Conservation (phyloP, 768 basidiomycete species). For the Suillus alpinus region DNA sequence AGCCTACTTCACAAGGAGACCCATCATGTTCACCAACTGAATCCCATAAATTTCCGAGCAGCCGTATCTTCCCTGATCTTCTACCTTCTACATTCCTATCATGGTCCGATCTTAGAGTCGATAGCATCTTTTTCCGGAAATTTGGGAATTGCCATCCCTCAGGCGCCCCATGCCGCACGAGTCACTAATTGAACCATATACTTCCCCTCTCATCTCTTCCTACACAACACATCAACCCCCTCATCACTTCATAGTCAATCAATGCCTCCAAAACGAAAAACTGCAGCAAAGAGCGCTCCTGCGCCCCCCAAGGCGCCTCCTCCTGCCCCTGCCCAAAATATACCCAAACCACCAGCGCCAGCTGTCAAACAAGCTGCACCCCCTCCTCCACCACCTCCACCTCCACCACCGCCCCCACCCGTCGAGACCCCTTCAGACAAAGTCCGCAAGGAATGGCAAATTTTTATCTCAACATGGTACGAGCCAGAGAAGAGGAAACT, state of each 20-base stretch:
- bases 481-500: conserved; percentile 28
- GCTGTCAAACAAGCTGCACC: conserved; percentile 12
- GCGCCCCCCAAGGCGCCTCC: conserved; percentile 12
- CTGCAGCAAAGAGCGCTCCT: conserved; percentile 15
- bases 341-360: conserved; percentile 9
- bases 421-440: conserved; percentile 19
- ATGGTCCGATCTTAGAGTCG: conserved; percentile 28
- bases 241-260: not conserved
- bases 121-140: conserved; percentile 26
- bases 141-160: conserved; percentile 12
- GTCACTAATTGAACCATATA: conserved; percentile 21
- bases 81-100: conserved; percentile 26
- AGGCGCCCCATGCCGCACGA: conserved; percentile 28
- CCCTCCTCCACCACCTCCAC: conserved; percentile 6
- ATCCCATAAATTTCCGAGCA: not conserved
- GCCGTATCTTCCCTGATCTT: conserved; percentile 22
- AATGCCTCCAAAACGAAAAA: conserved; percentile 32
- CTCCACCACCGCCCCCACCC: conserved; percentile 16
- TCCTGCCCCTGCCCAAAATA: not conserved
- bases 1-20: not conserved
- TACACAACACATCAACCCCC: not conserved
- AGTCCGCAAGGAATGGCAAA: conserved; percentile 31
- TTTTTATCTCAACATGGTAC: conserved; percentile 28
- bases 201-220: conserved; percentile 17
- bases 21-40: not conserved